Base-by-base conservation (phyloP, 2,329 filamentous ascomycete genomes). In the Trichoderma sp. region DNA sequence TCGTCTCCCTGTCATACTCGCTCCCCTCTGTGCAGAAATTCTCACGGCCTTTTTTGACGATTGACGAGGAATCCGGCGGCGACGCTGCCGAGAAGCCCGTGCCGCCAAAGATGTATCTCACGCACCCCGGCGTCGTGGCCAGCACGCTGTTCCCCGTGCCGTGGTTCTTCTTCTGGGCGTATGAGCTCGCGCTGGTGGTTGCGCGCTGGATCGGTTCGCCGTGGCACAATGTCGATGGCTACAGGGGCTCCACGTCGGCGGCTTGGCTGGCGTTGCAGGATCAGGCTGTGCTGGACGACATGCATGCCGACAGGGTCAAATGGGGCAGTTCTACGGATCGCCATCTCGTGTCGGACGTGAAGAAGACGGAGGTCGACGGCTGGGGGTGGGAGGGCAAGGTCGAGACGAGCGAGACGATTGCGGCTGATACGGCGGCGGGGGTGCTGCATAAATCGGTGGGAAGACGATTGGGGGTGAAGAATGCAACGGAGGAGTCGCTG, bases 41-140 rank as follows among this genome's bases (percentile, higher is more conserved):
- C 76, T 84, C 89, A 3, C 77, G 81, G 5, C 77, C 81, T 0
- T 95, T 89, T 77, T 84, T 91, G 68, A 79, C 82, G 3, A 60
- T 71, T 21, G 63, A 75, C 68, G 66, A 77, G 30, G 68, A 71
- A 5, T 68, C 54, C 7, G 63, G 55, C 16, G 67, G 52, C 1
- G 56, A 59, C 21, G 72, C 70, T 58, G 64, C 69, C 37, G 73
- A 69, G n/a, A 72, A 73, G 52, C 73, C 74, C 2, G 63, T 77
- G 52, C 72, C 73, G 28, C 91, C 93, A 0, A 86, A 84, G 68
- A 89, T 92, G 75, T 96, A 96, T 80, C 77, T 97, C 70, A 85
- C 89, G 0, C 96, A 99, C 77, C 96, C 96, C 0, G 96, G 96
- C 71, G 87, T 99, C 71, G 91, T 94, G 72, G 90, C 87, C 65